Percentiles rank a stretch among this genome's conserved stretches.
Conservation (phyloP, 768 basidiomycete genomes). For the Russula earlei region DNA sequence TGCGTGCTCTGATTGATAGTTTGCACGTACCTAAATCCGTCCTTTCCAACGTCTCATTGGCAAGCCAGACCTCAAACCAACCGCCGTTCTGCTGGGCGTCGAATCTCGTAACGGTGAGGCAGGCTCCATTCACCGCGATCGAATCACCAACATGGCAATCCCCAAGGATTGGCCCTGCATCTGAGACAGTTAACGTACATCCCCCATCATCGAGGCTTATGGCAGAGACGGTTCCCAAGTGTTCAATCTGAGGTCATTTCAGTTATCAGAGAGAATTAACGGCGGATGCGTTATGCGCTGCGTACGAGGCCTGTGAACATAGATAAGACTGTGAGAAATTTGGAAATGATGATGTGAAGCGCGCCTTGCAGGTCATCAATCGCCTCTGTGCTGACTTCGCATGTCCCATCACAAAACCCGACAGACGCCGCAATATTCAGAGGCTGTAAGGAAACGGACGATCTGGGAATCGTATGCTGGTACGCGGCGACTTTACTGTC, state of each 20-base stretch:
- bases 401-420: background rate
- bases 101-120: conserved; percentile 88
- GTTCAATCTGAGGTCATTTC: conserved; percentile 64
- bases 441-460: conserved; percentile 22
- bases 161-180: conserved; percentile 61
- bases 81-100: conserved; percentile 51
- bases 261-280: background rate
- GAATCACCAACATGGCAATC: conserved; percentile 95
- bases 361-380: background rate
- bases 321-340: conserved; percentile 29
- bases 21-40: conserved; percentile 71
- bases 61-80: conserved; percentile 90
- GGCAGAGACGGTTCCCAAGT: conserved; percentile 63
- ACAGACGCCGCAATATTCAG: background rate
- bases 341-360: background rate
- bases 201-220: conserved; percentile 62
- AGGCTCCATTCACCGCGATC: conserved; percentile 72
- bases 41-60: conserved; percentile 86
- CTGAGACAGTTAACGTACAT: conserved; percentile 70
- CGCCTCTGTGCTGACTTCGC: background rate
- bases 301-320: conserved; percentile 82
- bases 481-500: conserved; percentile 13
- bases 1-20: background rate
- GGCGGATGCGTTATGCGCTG: background rate
- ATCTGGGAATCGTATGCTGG: conserved; percentile 41